A percentile compares a stretch with the other conserved stretches of the same genome.
These are phyloP conservation scores for Paracorniculantispora psalliotae DNA, from an alignment of 2,329 filamentous ascomycete species.

Conservation along the genomic window DNA sequence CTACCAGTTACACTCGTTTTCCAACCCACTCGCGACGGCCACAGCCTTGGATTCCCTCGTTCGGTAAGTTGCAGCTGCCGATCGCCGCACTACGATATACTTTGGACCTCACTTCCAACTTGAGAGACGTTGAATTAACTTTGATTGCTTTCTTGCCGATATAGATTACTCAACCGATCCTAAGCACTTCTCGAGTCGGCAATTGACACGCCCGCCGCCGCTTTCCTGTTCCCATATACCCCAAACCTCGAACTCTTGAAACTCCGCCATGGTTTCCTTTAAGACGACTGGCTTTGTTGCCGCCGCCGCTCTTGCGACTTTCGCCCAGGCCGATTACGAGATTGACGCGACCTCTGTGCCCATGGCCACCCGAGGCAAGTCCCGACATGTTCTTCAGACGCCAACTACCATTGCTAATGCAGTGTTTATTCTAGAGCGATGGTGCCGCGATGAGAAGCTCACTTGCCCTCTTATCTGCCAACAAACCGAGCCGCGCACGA, in stretches of 20 bases:
- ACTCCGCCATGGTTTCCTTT: slow-evolving; percentile 48
- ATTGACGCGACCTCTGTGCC: slow-evolving; percentile 61
- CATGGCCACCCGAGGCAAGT: slow-evolving; percentile 46
- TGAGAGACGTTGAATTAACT: not conserved
- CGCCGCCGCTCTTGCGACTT: slow-evolving; percentile 47
- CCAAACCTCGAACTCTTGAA: not conserved
- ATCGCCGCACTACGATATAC: not conserved
- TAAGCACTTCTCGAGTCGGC: not conserved
- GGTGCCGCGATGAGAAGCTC: slow-evolving; percentile 60
- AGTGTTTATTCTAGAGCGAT: slow-evolving; percentile 44
- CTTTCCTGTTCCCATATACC: not conserved
- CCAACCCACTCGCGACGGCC: not conserved
- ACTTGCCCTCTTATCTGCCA: slow-evolving; percentile 70
- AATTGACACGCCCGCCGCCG: not conserved
- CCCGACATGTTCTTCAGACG: slow-evolving; percentile 9
- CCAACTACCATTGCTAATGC: slow-evolving; percentile 18
- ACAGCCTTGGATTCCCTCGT: slow-evolving; percentile 5
- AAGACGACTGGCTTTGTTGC: slow-evolving; percentile 49
- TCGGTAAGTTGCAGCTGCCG: slow-evolving; percentile 9
- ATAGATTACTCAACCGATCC: not conserved
- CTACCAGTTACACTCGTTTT: not conserved
- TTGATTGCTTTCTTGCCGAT: not conserved
- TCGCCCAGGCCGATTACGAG: slow-evolving; percentile 51
- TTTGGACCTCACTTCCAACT: not conserved
- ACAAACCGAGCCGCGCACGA: slow-evolving; percentile 49